Evolutionary conservation across 2,329 filamentous ascomycete species (phyloP), one percentile per base, ranked within the genome.

Genomic region (Biscogniauxia mediterranea): DNA sequence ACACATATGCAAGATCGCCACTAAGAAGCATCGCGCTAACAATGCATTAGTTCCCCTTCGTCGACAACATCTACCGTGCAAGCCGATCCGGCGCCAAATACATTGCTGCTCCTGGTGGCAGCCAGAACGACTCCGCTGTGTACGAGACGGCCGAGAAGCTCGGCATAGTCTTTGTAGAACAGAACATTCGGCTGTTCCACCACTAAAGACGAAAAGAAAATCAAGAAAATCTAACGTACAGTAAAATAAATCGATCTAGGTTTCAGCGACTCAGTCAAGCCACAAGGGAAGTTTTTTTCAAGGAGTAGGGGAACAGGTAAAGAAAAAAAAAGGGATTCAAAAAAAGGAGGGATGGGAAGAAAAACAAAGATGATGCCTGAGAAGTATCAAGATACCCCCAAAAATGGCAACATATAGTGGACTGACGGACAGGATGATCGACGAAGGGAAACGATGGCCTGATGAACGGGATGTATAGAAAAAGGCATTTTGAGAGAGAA

Each of bases 41-140:
- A 26, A 6, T 9, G 2, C 3, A 52, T 7, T 61, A 92, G 91
- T 99, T 99, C 87, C 95, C 95, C 68, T 99, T 99, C 80, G 92
- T 92, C 73, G 95, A 99, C 83, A 99, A 99, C 72, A 90, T 99
- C 67, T 97, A 96, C 86, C 88, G 95, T 68, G 91, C 93, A 56
- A 88, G 87, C 64, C 86, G 92, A 71, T 96, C 92, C 21, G 95
- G 95, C 55, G 93, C 87, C 74, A 98, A 96, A 82, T 99, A 97
- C 81, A 92, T 98, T 72, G 94, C 95, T 58, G 94, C 94, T 49
- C 95, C 95, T 9, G 90, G 87, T 56, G 95, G 95, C 61, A 97
- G 90, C 77, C 91, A 95, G 78, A 95, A 95, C 74, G 92, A 95
- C 75, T 78, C 82, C 61, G 85, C 88, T 55, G 92, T 95, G 53